phyloP scores from a whole-genome alignment of 192 early-diverging fungal species.

The Backusella macrospora region DNA sequence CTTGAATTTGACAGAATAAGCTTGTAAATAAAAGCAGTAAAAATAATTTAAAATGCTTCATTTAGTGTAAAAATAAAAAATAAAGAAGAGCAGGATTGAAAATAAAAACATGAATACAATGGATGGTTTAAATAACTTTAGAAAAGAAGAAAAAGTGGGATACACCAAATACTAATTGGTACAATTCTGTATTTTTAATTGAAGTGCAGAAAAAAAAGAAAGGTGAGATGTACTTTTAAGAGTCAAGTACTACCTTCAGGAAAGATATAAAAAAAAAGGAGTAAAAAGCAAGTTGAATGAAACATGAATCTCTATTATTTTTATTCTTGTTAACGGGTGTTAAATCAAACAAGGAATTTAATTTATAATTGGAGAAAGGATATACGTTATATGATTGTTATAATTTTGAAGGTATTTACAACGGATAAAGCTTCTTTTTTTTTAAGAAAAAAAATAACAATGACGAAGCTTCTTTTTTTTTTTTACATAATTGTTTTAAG shows the following conservation, averaged over 20 bases:
- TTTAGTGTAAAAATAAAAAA: not conserved
- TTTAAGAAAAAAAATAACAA: not conserved
- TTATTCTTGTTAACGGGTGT: not conserved
- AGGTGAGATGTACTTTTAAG: not conserved
- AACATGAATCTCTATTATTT: not conserved
- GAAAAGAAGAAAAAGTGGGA: not conserved
- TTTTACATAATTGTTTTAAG: constrained; percentile 3
- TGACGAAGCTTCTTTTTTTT: not conserved
- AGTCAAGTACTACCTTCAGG: not conserved
- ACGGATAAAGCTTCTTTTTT: not conserved
- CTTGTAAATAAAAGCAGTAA: not conserved
- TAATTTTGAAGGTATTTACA: not conserved
- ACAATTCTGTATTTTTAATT: not conserved
- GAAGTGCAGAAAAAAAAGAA: not conserved
- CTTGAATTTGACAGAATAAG: not conserved
- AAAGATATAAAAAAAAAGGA: not conserved
- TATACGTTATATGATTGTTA: not conserved
- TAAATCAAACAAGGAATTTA: not conserved
- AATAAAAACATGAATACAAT: not conserved
- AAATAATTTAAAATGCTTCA: not conserved
- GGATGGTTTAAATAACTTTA: not conserved
- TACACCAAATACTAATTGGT: not conserved
- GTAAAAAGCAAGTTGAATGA: not conserved
- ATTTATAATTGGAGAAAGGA: not conserved
- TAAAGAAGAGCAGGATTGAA: not conserved